Base-by-base conservation (phyloP, 2,329 filamentous ascomycete genomes). In the Scorias spongiosa region DNA sequence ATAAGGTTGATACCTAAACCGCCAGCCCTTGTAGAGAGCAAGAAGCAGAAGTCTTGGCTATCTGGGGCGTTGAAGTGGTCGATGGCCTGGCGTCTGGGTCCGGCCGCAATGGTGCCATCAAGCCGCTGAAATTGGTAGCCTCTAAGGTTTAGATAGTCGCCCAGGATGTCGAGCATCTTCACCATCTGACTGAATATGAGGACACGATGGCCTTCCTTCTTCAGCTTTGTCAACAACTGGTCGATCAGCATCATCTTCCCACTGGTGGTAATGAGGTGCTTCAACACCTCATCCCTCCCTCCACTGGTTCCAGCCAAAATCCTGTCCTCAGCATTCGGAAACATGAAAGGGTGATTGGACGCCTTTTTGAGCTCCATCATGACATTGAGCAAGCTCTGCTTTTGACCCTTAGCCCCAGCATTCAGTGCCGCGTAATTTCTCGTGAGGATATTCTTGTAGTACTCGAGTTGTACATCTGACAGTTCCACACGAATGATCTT, bases 301-400 rank as follows among this genome's bases (percentile, higher is more conserved):
- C 76, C 75, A 7, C 45, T 45, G 55, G 81, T 87, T 11, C 84
- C 86, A 30, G 53, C 59, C 42, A 96, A 66, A 10, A 96, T 84
- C 52, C 83, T 84, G 46, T 93, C 84, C 60, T 98, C 91, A 2
- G 87, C 89, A 49, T 87, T 88, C 2, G 84, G 82, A 54, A 98
- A 96, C 81, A 98, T 93, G 66, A 95, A 93, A 1, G 91, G 89
- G 59, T 98, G 91, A 57, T 98, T 98, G 66, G 89, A 96, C 60
- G 91, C 87, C 65, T 98, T 98, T 70, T 98, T 98, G 57, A 98
- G 65, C 63, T 98, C 91, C 91, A 98, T 98, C 78, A 98, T 95
- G 61, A 98, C 91, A 64, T 98, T 98, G 50, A 98, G 69, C 11
- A 98, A 68, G 0, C 89, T 96, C 52, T 93, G 89, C 64, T 94